Base-by-base conservation (phyloP, 345 rosid species). In the Cardamine resedifolia region DNA sequence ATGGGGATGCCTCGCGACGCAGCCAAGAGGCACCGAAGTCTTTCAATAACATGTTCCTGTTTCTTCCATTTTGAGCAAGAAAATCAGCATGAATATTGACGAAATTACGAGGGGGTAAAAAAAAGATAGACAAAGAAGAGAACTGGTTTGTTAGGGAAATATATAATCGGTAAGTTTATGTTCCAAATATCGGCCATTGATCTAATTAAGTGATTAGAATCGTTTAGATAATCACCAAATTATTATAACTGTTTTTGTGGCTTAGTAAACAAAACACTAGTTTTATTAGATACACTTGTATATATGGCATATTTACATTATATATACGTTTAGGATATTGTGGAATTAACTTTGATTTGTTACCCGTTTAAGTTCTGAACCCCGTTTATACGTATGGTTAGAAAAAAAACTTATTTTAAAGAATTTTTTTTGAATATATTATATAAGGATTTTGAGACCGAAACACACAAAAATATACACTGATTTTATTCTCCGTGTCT, bases 401-500 rank as follows among this genome's bases (percentile, higher is more conserved):
- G 41, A 3, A 9, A n/a, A n/a, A n/a, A n/a, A n/a, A n/a, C n/a
- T n/a, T n/a, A n/a, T n/a, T n/a, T n/a, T n/a, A n/a, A n/a, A n/a
- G n/a, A n/a, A n/a, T n/a, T n/a, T n/a, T n/a, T n/a, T n/a, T n/a
- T n/a, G n/a, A n/a, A n/a, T n/a, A n/a, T n/a, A n/a, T n/a, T n/a
- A n/a, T n/a, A 30, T n/a, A 44, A 33, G 10, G n/a, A 47, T 48
- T 59, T 49, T 60, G 3, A 71, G 52, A 71, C 27, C 12, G 10
- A 69, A 55, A n/a, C 20, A 20, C 15, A 31, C 20, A 36, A 5
- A 27, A 63, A 63, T n/a, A 41, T 5, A 52, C 5, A 31, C 14
- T 0, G 44, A 61, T 71, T 38, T 70, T 51, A 61, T 71, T 51
- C 68, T 59, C 27, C 27, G 6, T 53, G 65, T 16, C 56, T 30